These are phyloP conservation scores for Fusarium sp. DNA, from an alignment of 2,329 filamentous ascomycete genomes.

Conservation along the genomic window DNA sequence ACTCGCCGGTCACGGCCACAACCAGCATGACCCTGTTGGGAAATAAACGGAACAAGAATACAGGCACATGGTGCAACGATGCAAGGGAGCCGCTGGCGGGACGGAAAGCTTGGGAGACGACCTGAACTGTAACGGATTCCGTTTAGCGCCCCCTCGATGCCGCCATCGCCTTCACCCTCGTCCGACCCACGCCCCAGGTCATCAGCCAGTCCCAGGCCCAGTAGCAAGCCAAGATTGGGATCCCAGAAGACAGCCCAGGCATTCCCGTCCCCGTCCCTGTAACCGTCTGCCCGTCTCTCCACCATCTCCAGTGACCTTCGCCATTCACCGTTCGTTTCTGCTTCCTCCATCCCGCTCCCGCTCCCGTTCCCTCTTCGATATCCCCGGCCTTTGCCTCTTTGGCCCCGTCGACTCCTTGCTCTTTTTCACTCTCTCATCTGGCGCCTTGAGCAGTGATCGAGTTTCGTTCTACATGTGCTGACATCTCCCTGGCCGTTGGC, in stretches of 20 bases:
- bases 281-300: constrained; percentile 38
- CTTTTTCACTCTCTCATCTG: constrained; percentile 5
- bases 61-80: constrained; percentile 1
- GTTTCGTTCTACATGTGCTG: constrained; percentile 39
- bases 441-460: constrained; percentile 10
- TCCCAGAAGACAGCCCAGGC: constrained; percentile 35
- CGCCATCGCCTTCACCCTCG: constrained; percentile 44
- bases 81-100: constrained; percentile 25
- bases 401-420: constrained; percentile 3
- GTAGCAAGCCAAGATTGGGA: constrained; percentile 36
- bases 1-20: constrained; percentile 30
- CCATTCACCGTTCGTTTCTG: constrained; percentile 39
- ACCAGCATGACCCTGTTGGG: constrained; percentile 15
- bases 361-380: constrained; percentile 22
- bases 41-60: constrained; percentile 14
- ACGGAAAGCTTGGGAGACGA: constrained; percentile 14
- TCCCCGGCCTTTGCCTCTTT: constrained; percentile 11
- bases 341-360: constrained; percentile 30
- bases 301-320: constrained; percentile 36
- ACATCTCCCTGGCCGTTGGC: constrained; percentile 34
- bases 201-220: constrained; percentile 35
- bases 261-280: constrained; percentile 39
- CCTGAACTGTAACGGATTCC: constrained; percentile 43
- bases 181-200: constrained; percentile 37
- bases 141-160: constrained; percentile 46